Percentiles rank a stretch among this genome's conserved stretches.
phyloP scores from a whole-genome alignment of 1,284 basidiomycete genomes.

The Baeospora myosura region DNA sequence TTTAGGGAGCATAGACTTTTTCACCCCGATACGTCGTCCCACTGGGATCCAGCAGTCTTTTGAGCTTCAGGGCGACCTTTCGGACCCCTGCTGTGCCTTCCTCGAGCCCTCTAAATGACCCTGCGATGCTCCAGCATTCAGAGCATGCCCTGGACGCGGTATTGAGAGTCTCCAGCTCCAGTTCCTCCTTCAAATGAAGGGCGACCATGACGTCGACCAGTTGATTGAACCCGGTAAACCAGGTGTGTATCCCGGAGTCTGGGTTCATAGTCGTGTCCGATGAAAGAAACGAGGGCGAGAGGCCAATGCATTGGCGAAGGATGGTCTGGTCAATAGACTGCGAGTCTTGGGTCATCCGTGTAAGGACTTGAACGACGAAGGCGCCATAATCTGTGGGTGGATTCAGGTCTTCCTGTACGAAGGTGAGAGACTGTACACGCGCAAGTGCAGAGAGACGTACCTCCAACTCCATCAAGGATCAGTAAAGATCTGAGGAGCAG shows the following conservation, averaged over 20 bases:
- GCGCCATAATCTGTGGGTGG: slow-evolving; percentile 50
- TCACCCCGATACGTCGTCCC: slow-evolving; percentile 60
- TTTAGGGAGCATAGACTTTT: slow-evolving; percentile 54
- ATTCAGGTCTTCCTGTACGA: slow-evolving; percentile 20
- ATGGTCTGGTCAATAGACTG: slow-evolving; percentile 50
- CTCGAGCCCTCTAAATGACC: slow-evolving; percentile 58
- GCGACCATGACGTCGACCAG: slow-evolving; percentile 65
- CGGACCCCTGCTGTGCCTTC: slow-evolving; percentile 52
- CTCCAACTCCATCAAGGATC: slow-evolving; percentile 8
- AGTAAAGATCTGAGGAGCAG: not conserved
- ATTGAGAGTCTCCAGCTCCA: slow-evolving; percentile 66
- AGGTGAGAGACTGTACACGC: no score
- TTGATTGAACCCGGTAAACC: slow-evolving; percentile 58
- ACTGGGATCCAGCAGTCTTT: slow-evolving; percentile 57
- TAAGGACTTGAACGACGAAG: slow-evolving; percentile 49
- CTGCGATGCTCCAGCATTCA: slow-evolving; percentile 71
- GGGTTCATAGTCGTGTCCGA: slow-evolving; percentile 57
- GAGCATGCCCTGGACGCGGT: slow-evolving; percentile 70
- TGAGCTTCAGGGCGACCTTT: slow-evolving; percentile 53
- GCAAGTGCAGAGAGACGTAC: slow-evolving; percentile 8
- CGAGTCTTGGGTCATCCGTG: slow-evolving; percentile 37
- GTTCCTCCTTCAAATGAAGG: slow-evolving; percentile 53
- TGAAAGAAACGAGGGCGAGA: slow-evolving; percentile 69
- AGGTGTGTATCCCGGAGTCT: slow-evolving; percentile 46
- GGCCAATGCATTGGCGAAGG: slow-evolving; percentile 54